These are phyloP conservation scores for Calonectria ilicicola DNA, from an alignment of 2,329 filamentous ascomycete genomes.

Conservation along the genomic window DNA sequence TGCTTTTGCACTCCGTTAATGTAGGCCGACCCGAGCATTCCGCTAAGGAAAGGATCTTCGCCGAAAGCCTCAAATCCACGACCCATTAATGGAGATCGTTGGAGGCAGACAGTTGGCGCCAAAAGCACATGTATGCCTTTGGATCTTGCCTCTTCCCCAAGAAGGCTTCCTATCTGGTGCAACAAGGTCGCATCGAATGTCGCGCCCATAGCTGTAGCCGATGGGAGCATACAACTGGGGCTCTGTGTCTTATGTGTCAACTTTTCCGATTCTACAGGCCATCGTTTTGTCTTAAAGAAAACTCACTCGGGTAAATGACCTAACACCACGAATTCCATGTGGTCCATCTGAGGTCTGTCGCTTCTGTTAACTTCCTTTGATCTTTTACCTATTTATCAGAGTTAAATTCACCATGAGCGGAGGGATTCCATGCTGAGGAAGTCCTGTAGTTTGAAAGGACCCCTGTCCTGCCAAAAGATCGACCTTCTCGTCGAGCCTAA, in stretches of 20 bases:
- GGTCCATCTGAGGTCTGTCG: constrained; percentile 29
- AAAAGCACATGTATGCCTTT: constrained; percentile 77
- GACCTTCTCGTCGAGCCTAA: constrained; percentile 27
- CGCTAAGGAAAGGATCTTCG: constrained; percentile 55
- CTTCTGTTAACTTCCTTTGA: not conserved
- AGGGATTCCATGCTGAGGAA: constrained; percentile 12
- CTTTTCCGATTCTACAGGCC: not conserved
- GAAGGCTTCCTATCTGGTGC: constrained; percentile 63
- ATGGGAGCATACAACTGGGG: constrained; percentile 22
- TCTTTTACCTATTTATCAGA: not conserved
- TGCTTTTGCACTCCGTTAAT: constrained; percentile 52
- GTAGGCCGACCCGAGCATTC: constrained; percentile 44
- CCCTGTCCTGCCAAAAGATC: constrained; percentile 21
- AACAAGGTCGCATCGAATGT: constrained; percentile 71
- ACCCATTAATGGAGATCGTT: constrained; percentile 53
- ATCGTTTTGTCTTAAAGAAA: not conserved
- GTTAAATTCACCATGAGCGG: constrained; percentile 2
- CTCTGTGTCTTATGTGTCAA: not conserved
- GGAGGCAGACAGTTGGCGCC: constrained; percentile 49
- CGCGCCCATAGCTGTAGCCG: constrained; percentile 60
- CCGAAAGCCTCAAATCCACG: constrained; percentile 55
- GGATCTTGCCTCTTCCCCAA: constrained; percentile 60
- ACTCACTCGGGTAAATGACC: constrained; percentile 27
- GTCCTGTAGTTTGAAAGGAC: constrained; percentile 12
- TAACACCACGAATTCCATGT: constrained; percentile 28